A percentile compares a stretch with the other conserved stretches of the same genome.
phyloP scores from a whole-genome alignment of 2,329 filamentous ascomycete species.

The Gyromitra esculenta region DNA sequence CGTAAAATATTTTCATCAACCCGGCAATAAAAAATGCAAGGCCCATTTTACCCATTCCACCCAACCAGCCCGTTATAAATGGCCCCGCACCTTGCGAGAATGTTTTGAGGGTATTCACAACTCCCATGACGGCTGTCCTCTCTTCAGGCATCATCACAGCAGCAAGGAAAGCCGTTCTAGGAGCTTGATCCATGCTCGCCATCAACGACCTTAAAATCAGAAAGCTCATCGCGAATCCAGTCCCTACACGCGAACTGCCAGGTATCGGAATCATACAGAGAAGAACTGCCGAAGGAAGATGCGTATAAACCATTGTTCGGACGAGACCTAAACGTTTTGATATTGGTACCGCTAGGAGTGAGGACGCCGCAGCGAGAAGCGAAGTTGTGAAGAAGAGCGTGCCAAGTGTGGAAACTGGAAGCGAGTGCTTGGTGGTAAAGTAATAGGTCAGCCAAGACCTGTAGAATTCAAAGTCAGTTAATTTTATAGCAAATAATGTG shows the following conservation, averaged over 20 bases:
- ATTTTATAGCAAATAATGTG: background rate
- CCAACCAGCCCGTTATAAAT: slow-evolving; percentile 71
- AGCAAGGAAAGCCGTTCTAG: slow-evolving; percentile 74
- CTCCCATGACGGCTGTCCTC: slow-evolving; percentile 76
- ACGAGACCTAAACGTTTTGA: slow-evolving; percentile 61
- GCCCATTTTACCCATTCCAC: slow-evolving; percentile 68
- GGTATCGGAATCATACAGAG: slow-evolving; percentile 72
- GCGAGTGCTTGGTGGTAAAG: slow-evolving; percentile 65
- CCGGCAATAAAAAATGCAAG: slow-evolving; percentile 73
- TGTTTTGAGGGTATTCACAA: slow-evolving; percentile 76
- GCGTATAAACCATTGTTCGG: slow-evolving; percentile 61
- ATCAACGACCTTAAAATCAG: slow-evolving; percentile 71
- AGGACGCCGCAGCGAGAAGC: slow-evolving; percentile 63
- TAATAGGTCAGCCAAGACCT: slow-evolving; percentile 64
- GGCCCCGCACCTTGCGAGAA: slow-evolving; percentile 71
- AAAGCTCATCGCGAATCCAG: slow-evolving; percentile 65
- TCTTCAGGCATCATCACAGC: slow-evolving; percentile 72
- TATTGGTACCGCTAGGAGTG: slow-evolving; percentile 31
- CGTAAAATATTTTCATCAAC: slow-evolving; percentile 70
- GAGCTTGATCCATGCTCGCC: slow-evolving; percentile 76
- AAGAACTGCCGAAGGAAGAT: slow-evolving; percentile 74
- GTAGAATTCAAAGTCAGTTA: background rate
- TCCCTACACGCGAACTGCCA: slow-evolving; percentile 63
- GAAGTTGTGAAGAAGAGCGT: slow-evolving; percentile 68
- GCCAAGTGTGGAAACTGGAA: slow-evolving; percentile 66